Conservation (phyloP, 1,284 basidiomycete genomes). For the Stereum hirsutum region DNA sequence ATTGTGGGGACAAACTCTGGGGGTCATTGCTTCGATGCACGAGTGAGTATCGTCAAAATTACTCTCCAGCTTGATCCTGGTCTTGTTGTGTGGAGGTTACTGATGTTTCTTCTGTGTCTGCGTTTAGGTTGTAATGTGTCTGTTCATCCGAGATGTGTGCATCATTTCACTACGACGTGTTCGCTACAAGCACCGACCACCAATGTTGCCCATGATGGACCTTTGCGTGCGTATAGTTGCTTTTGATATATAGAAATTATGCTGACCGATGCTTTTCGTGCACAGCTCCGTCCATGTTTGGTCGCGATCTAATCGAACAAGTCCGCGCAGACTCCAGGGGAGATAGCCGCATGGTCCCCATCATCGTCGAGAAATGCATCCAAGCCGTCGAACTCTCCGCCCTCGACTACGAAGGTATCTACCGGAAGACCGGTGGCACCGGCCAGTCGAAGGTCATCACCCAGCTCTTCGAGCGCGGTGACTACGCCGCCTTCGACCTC, state of each 20-base stretch:
- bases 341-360: conserved; percentile 61
- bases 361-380: conserved; percentile 94
- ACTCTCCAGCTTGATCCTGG: too few species aligned
- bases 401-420: conserved; percentile 93
- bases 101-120: not conserved
- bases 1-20: conserved; percentile 98
- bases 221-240: not conserved
- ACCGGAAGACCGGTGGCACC: conserved; percentile 94
- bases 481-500: conserved; percentile 84
- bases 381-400: conserved; percentile 79
- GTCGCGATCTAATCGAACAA: conserved; percentile 81
- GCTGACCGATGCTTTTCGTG: conserved; percentile 7
- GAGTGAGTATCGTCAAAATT: too few species aligned
- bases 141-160: conserved; percentile 66
- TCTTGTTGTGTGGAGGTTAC: conserved; percentile 2
- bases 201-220: too few species aligned
- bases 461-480: conserved; percentile 89
- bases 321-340: conserved; percentile 63
- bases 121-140: conserved; percentile 59
- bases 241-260: not conserved
- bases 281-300: conserved; percentile 83
- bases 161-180: conserved; percentile 50
- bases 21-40: conserved; percentile 88
- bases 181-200: conserved; percentile 35
- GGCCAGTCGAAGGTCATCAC: conserved; percentile 91